Conservation (phyloP, 371 early-diverging fungal genomes). For the Actinomortierella ambigua region DNA sequence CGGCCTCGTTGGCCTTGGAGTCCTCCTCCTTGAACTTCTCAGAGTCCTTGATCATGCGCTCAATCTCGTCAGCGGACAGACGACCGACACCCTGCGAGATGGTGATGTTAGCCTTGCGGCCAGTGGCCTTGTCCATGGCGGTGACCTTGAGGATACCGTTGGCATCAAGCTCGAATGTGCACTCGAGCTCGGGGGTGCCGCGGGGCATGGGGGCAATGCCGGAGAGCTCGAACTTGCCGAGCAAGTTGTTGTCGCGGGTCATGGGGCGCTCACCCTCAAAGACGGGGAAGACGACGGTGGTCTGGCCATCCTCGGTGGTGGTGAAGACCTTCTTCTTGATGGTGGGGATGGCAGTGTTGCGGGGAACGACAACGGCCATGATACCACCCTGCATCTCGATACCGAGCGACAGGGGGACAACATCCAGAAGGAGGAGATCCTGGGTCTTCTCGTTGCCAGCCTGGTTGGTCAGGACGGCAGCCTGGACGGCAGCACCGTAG, state of each 20-base stretch:
- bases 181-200: slow-evolving; percentile 91
- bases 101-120: slow-evolving; percentile 88
- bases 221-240: slow-evolving; percentile 90
- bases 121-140: slow-evolving; percentile 92
- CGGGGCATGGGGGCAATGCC: slow-evolving; percentile 91
- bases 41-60: slow-evolving; percentile 90
- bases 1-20: slow-evolving; percentile 77
- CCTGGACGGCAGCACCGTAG: slow-evolving; percentile 96
- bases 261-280: slow-evolving; percentile 93
- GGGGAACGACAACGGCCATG: slow-evolving; percentile 79
- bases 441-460: slow-evolving; percentile 70
- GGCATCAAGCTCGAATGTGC: slow-evolving; percentile 94
- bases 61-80: slow-evolving; percentile 88
- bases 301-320: slow-evolving; percentile 95
- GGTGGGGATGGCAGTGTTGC: slow-evolving; percentile 92
- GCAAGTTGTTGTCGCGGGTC: slow-evolving; percentile 92
- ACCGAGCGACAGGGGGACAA: slow-evolving; percentile 90
- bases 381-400: slow-evolving; percentile 94
- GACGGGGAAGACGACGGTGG: slow-evolving; percentile 90
- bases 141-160: slow-evolving; percentile 95
- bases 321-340: slow-evolving; percentile 92
- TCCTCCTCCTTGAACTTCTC: slow-evolving; percentile 89
- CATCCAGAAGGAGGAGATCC: slow-evolving; percentile 85
- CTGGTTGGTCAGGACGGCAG: slow-evolving; percentile 80
- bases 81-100: slow-evolving; percentile 93